A percentile compares a stretch with the other conserved stretches of the same genome.
These are phyloP conservation scores for Mortierella sp. DNA, from an alignment of 371 early-diverging fungal genomes.

Conservation along the genomic window DNA sequence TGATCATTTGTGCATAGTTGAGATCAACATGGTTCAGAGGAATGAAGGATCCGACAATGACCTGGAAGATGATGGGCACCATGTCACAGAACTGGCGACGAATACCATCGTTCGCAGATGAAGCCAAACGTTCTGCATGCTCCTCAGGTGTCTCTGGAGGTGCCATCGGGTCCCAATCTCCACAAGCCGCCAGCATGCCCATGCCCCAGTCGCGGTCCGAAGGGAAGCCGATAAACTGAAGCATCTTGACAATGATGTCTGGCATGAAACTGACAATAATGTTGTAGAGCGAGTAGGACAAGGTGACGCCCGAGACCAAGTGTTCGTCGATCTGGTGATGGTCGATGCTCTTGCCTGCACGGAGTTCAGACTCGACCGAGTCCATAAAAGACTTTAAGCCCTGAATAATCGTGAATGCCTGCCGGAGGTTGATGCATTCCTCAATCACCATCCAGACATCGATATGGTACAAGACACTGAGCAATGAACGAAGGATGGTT, in stretches of 20 bases:
- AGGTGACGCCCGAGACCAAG: slow-evolving; percentile 46
- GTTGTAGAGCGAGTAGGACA: slow-evolving; percentile 52
- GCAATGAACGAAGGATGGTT: slow-evolving; percentile 44
- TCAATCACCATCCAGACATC: slow-evolving; percentile 51
- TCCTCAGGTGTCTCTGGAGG: slow-evolving; percentile 28
- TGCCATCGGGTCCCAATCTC: slow-evolving; percentile 51
- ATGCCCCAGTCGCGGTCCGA: slow-evolving; percentile 54
- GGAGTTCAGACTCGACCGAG: slow-evolving; percentile 44
- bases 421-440: slow-evolving; percentile 51
- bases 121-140: slow-evolving; percentile 42
- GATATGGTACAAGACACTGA: slow-evolving; percentile 43
- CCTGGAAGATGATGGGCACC: slow-evolving; percentile 50
- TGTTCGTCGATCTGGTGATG: slow-evolving; percentile 49
- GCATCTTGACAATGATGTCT: slow-evolving; percentile 49
- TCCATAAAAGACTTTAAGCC: slow-evolving; percentile 52
- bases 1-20: slow-evolving; percentile 47
- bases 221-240: slow-evolving; percentile 50
- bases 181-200: slow-evolving; percentile 47
- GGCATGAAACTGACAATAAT: slow-evolving; percentile 47
- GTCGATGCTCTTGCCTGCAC: slow-evolving; percentile 44
- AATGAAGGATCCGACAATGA: slow-evolving; percentile 49
- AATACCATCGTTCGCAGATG: slow-evolving; percentile 47
- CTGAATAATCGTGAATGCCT: slow-evolving; percentile 51
- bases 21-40: slow-evolving; percentile 51
- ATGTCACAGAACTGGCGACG: slow-evolving; percentile 54